phyloP scores from a whole-genome alignment of 2,329 filamentous ascomycete species.

The Exophiala aquamarina region DNA sequence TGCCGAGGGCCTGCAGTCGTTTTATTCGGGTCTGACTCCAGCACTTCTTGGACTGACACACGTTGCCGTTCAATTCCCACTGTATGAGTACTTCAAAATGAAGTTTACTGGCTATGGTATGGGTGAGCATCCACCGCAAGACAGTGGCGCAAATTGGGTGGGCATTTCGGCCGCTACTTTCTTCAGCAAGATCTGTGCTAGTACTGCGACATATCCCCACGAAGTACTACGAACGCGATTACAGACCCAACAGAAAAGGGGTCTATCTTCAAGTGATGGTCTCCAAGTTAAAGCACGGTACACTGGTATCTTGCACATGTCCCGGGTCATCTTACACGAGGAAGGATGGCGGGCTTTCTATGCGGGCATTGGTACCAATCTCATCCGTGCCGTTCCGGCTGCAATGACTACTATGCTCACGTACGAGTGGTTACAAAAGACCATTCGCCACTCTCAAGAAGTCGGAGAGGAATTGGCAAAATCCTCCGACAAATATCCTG shows the following conservation, averaged over 20 bases:
- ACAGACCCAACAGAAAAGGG: slow-evolving; percentile 79
- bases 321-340: slow-evolving; percentile 78
- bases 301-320: slow-evolving; percentile 76
- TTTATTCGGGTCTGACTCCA: slow-evolving; percentile 92
- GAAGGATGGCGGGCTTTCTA: slow-evolving; percentile 98
- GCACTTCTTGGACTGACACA: slow-evolving; percentile 89
- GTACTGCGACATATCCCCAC: slow-evolving; percentile 93
- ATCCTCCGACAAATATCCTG: neutral
- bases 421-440: slow-evolving; percentile 73
- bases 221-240: slow-evolving; percentile 91
- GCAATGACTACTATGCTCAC: slow-evolving; percentile 98
- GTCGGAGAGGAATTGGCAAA: slow-evolving; percentile 35
- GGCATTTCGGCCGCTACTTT: slow-evolving; percentile 88
- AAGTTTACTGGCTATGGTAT: slow-evolving; percentile 87
- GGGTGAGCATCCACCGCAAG: slow-evolving; percentile 63
- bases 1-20: slow-evolving; percentile 82
- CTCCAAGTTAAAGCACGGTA: slow-evolving; percentile 63
- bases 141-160: slow-evolving; percentile 68
- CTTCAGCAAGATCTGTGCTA: slow-evolving; percentile 90
- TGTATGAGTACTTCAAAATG: slow-evolving; percentile 91
- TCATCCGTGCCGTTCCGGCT: slow-evolving; percentile 91
- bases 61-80: slow-evolving; percentile 94
- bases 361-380: slow-evolving; percentile 94
- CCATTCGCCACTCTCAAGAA: slow-evolving; percentile 54
- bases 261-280: slow-evolving; percentile 54